Conservation (phyloP, 305 asterid genomes). For the Rubia tinctorum region DNA sequence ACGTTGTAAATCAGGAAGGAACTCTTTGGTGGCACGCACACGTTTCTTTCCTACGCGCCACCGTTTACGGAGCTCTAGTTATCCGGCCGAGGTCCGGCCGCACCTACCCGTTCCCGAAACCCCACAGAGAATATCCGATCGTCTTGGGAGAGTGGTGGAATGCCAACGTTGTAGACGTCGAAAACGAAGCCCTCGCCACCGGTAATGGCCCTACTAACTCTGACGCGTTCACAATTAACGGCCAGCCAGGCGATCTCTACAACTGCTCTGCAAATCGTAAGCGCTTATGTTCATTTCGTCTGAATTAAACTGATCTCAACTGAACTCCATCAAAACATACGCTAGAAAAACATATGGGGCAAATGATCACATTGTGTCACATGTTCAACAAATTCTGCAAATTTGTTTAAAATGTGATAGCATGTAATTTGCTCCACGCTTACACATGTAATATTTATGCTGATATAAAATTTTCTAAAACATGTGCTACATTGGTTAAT, state of each 20-base stretch:
- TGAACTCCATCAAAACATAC: no score
- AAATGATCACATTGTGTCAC: no score
- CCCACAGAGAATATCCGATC: constrained; percentile 48
- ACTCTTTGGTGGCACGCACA: constrained; percentile 79
- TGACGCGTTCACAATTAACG: constrained; percentile 60
- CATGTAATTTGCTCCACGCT: no score
- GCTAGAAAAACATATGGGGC: no score
- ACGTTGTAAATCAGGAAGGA: constrained; percentile 41
- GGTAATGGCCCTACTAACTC: constrained; percentile 40
- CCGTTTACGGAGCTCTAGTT: constrained; percentile 49
- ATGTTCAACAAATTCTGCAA: no score
- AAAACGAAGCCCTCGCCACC: constrained; percentile 34
- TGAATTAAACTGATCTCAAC: no score
- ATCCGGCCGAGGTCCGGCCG: constrained; percentile 53
- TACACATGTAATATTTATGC: no score
- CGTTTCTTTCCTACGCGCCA: constrained; percentile 52
- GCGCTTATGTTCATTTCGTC: not conserved
- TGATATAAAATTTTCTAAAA: no score
- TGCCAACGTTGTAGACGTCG: constrained; percentile 45
- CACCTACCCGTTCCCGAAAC: constrained; percentile 51
- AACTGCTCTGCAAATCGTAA: constrained; percentile 50
- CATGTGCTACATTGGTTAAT: no score
- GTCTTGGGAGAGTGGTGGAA: constrained; percentile 66
- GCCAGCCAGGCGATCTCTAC: constrained; percentile 49
- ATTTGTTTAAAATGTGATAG: no score